A percentile compares a stretch with the other conserved stretches of the same genome.
phyloP scores from a whole-genome alignment of 306 rosid genomes.

The Sindora glabra region DNA sequence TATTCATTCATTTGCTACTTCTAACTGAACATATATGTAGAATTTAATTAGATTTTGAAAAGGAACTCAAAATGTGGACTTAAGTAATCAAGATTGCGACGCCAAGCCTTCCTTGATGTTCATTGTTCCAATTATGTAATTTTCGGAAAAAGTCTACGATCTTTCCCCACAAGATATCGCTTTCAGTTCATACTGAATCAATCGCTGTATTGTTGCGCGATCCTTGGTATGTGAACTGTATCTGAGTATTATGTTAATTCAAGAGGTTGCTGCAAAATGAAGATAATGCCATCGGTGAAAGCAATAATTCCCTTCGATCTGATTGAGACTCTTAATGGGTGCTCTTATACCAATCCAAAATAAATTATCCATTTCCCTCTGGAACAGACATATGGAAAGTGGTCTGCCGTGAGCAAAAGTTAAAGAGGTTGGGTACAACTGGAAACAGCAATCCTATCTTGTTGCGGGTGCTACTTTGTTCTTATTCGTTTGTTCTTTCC shows the following conservation, averaged over 20 bases:
- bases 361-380: constrained; percentile 7
- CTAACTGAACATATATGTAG: too few species aligned
- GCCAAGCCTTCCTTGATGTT: constrained; percentile 29
- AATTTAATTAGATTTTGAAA: too few species aligned
- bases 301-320: constrained; percentile 21
- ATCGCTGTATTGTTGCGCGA: constrained; percentile 39
- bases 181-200: constrained; percentile 33
- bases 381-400: constrained; percentile 52
- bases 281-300: constrained; percentile 25
- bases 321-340: constrained; percentile 37
- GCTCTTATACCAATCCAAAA: constrained; percentile 25
- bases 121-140: constrained; percentile 33
- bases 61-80: constrained; percentile 14
- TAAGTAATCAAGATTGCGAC: constrained; percentile 24
- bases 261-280: constrained; percentile 45
- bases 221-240: constrained; percentile 24
- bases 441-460: constrained; percentile 63
- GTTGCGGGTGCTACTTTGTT: constrained; percentile 68
- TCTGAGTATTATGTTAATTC: constrained; percentile 29
- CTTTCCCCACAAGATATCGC: constrained; percentile 45
- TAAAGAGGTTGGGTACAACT: constrained; percentile 69
- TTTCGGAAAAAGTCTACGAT: constrained; percentile 44
- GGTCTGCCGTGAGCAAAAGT: constrained; percentile 61
- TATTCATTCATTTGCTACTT: too few species aligned
- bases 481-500: constrained; percentile 84